Conservation (phyloP, 2,329 filamentous ascomycete genomes). For the Tympanopsis confertula region DNA sequence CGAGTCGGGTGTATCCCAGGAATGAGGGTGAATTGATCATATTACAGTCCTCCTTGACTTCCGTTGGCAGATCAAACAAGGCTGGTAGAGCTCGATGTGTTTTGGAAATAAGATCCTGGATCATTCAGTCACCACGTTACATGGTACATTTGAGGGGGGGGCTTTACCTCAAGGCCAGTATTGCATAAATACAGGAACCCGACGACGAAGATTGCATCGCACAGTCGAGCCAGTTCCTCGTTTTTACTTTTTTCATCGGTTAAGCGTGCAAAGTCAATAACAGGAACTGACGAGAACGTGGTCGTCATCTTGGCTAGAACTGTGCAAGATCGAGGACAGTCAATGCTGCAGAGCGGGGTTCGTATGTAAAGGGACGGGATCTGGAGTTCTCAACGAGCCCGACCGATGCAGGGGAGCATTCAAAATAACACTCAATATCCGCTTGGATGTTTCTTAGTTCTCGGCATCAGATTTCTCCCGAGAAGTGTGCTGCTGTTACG, state of each 20-base stretch:
- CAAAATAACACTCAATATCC: too few relatives aligned
- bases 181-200: constrained; percentile 21
- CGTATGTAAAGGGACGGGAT: too few relatives aligned
- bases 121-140: neutral
- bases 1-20: constrained; percentile 11
- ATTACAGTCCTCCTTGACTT: neutral
- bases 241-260: constrained; percentile 10
- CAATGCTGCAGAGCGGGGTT: too few relatives aligned
- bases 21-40: constrained; percentile 1
- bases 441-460: too few relatives aligned
- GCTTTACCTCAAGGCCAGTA: constrained; percentile 17
- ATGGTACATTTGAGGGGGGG: too few relatives aligned
- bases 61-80: neutral
- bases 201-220: constrained; percentile 18
- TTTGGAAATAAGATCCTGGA: neutral
- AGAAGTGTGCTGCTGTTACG: too few relatives aligned
- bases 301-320: too few relatives aligned
- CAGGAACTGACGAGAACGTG: neutral
- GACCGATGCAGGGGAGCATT: too few relatives aligned
- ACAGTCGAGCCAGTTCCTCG: constrained; percentile 12
- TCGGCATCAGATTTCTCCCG: too few relatives aligned
- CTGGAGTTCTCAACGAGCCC: too few relatives aligned
- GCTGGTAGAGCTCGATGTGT: neutral
- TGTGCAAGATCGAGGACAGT: too few relatives aligned
- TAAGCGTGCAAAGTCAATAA: constrained; percentile 14